A percentile compares a stretch with the other conserved stretches of the same genome.
These are phyloP conservation scores for Alternaria rosae DNA, from an alignment of 2,329 filamentous ascomycete genomes.

Conservation along the genomic window DNA sequence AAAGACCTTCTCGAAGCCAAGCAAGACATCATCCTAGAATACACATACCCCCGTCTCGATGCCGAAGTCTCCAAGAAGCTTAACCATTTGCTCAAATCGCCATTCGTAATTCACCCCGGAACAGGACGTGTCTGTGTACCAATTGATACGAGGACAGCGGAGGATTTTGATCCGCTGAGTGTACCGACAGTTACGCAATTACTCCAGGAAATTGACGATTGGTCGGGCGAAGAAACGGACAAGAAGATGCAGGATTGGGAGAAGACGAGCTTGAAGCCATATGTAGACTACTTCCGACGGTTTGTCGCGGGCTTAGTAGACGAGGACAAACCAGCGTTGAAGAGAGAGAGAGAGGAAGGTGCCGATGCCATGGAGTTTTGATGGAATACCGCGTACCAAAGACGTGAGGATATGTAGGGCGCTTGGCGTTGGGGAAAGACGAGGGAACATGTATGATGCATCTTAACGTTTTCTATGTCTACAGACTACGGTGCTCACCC, in stretches of 20 bases:
- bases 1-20: conserved; percentile 84
- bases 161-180: conserved; percentile 82
- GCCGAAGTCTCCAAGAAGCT: conserved; percentile 97
- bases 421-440: not conserved
- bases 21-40: conserved; percentile 95
- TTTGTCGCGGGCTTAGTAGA: conserved; percentile 83
- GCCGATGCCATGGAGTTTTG: conserved; percentile 71
- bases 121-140: conserved; percentile 95
- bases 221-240: conserved; percentile 61
- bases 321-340: conserved; percentile 65
- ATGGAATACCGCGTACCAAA: conserved; percentile 19
- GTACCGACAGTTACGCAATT: conserved; percentile 91
- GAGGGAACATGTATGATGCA: not conserved
- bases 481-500: not conserved
- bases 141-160: conserved; percentile 77
- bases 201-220: conserved; percentile 84
- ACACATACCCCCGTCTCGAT: conserved; percentile 96
- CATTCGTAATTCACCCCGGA: conserved; percentile 94
- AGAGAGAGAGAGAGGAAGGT: conserved; percentile 64
- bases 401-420: not conserved
- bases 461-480: too few relatives aligned
- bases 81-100: conserved; percentile 96
- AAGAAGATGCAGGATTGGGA: conserved; percentile 83
- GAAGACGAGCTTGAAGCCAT: conserved; percentile 93
- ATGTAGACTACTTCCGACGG: conserved; percentile 84